Conservation (phyloP, 176 grass and related monocot species). For the Cocos nucifera region DNA sequence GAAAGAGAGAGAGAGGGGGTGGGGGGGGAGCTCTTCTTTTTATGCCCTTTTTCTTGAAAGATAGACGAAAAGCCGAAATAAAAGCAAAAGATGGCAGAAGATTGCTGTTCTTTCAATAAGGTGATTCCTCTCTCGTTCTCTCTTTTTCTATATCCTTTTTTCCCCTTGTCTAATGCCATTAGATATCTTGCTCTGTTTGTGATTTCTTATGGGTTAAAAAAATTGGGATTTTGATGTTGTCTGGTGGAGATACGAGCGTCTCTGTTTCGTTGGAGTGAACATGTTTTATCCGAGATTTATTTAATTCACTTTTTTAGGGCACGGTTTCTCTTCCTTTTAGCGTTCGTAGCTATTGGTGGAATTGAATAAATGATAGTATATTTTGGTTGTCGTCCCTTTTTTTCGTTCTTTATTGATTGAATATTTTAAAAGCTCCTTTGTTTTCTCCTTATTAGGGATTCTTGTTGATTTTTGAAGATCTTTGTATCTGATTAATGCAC, state of each 20-base stretch:
- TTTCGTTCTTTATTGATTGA: background rate
- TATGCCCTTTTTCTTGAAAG: background rate
- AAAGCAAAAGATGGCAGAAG: constrained; percentile 5
- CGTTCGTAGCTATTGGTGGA: too few species aligned
- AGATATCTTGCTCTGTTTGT: background rate
- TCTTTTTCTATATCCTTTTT: background rate
- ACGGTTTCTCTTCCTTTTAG: too few species aligned
- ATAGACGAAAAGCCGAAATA: background rate
- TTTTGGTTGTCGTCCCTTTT: too few species aligned
- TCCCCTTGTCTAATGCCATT: background rate
- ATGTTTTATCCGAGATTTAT: background rate
- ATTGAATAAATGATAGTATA: too few species aligned
- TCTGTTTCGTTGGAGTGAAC: background rate
- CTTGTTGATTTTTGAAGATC: too few species aligned
- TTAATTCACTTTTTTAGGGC: background rate
- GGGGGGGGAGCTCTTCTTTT: background rate
- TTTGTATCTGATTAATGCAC: too few species aligned
- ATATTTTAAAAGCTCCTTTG: background rate
- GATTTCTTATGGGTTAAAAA: background rate
- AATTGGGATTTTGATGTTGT: background rate
- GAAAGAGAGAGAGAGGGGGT: background rate
- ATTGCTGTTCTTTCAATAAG: constrained; percentile 19
- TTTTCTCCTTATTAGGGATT: background rate
- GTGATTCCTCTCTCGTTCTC: background rate
- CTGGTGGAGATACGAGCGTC: background rate